Percentiles rank a stretch among this genome's conserved stretches.
Evolutionary conservation across 345 rosid genomes (phyloP).

Genomic region (Excoecaria cochinchinensis): DNA sequence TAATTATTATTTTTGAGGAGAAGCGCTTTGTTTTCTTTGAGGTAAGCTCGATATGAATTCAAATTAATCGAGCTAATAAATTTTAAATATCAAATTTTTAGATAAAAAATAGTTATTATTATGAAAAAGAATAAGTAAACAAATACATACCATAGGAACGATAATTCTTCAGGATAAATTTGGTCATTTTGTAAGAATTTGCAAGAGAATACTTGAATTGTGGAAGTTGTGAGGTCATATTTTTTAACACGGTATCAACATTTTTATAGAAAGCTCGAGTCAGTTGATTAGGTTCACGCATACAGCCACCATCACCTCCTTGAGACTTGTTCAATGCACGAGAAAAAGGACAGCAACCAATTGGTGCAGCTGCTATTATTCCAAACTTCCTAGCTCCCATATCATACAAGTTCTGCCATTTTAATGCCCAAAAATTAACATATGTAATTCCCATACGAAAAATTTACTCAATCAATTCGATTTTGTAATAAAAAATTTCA

Average conservation of each 20-base stretch:
- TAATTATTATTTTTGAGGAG: no score
- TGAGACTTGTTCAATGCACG: background rate
- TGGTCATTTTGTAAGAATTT: conserved; percentile 28
- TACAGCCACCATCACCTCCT: conserved; percentile 19
- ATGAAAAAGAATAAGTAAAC: background rate
- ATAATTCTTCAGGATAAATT: background rate
- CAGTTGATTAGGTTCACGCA: conserved; percentile 15
- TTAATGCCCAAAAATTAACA: background rate
- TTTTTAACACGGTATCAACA: background rate
- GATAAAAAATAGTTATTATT: no score
- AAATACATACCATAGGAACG: background rate
- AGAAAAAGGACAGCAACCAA: conserved; percentile 43
- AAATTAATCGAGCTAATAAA: no score
- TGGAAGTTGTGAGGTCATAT: conserved; percentile 11
- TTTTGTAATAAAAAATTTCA: no score
- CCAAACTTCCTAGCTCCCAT: conserved; percentile 48
- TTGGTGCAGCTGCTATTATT: conserved; percentile 28
- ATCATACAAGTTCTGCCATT: conserved; percentile 34
- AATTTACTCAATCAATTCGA: no score
- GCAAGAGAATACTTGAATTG: conserved; percentile 37
- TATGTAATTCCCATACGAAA: no score
- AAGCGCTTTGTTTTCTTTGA: no score
- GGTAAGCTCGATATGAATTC: no score
- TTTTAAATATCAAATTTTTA: no score
- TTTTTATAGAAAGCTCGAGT: conserved; percentile 21